Conservation (phyloP, 768 basidiomycete genomes). For the Pleurotus platypus region DNA sequence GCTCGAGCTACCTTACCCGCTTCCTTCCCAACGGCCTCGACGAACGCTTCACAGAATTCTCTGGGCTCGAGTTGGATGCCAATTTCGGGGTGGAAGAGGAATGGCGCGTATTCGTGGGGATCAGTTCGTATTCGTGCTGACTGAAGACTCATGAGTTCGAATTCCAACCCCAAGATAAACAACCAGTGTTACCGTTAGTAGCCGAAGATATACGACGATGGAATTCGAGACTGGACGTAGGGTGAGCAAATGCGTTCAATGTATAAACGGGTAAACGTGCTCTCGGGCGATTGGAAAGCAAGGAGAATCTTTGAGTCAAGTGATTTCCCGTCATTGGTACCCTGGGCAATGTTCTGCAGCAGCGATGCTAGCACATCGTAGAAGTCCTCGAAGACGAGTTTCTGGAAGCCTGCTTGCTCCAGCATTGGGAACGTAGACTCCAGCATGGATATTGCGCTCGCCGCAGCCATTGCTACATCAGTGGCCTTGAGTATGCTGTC, state of each 20-base stretch:
- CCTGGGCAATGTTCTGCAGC: constrained; percentile 38
- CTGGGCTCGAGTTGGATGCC: constrained; percentile 51
- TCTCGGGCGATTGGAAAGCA: constrained; percentile 50
- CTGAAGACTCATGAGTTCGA: constrained; percentile 13
- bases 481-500: constrained; percentile 56
- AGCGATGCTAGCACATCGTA: constrained; percentile 59
- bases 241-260: not conserved
- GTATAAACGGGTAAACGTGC: constrained; percentile 25
- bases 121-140: constrained; percentile 76
- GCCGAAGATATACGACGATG: constrained; percentile 76
- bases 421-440: constrained; percentile 48
- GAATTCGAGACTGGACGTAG: constrained; percentile 54
- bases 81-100: constrained; percentile 78
- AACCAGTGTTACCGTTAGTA: constrained; percentile 52
- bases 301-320: constrained; percentile 39
- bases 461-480: constrained; percentile 44
- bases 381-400: constrained; percentile 71
- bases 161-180: not conserved
- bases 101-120: constrained; percentile 57
- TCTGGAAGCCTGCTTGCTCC: constrained; percentile 57
- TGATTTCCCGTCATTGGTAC: constrained; percentile 26
- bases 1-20: constrained; percentile 45
- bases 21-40: constrained; percentile 76
- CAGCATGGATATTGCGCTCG: constrained; percentile 47
- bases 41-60: constrained; percentile 73